Base-by-base conservation (phyloP, 2,329 filamentous ascomycete species). In the Aspergillus texensis region DNA sequence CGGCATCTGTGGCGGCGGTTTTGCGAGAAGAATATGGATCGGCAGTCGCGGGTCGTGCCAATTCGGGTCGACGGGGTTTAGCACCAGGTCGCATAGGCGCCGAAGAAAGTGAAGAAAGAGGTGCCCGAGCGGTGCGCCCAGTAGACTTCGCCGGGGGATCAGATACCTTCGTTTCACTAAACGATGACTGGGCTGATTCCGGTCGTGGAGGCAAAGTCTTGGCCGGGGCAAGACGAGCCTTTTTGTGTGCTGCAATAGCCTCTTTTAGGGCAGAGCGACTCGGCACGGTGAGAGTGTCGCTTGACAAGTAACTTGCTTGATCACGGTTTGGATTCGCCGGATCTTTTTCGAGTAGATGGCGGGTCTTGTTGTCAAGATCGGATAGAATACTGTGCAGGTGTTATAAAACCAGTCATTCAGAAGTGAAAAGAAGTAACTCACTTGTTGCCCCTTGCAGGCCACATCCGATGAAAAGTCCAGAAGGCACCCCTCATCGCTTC, bases 401-500 rank as follows among this genome's bases (percentile, higher is more conserved):
- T 71, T 67, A 74, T 70, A 76, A 63, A 75, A 70, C 9, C 6
- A 55, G 52, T 12, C 28, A 11, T 32, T 52, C 19, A 28, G 39
- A 55, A 56, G 43, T 36, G 41, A 53, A 36, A 59, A 9, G n/a
- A 34, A 26, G 11, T 43, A 10, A 83, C 89, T 82, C 82, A 92
- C 86, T 81, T 82, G 72, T 94, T 90, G 45, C 93, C 93, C 73
- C 86, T 88, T 24, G 89, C 84, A 2, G 91, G 90, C 92, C 93
- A 98, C 21, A 92, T 84, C 39, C 82, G 82, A 63, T 89, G 87
- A 75, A 94, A 97, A 0, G 83, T 83, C 95, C 95, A 99, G 77
- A 92, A 99, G 0, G 93, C 92, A 43, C 88, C 86, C 70, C 95
- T 88, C 84, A 91, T 94, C 67, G 88, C 89, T 77, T 97, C 93